Conservation (phyloP, 805 yeast species). For the Schizosaccharomyces lindneri region DNA sequence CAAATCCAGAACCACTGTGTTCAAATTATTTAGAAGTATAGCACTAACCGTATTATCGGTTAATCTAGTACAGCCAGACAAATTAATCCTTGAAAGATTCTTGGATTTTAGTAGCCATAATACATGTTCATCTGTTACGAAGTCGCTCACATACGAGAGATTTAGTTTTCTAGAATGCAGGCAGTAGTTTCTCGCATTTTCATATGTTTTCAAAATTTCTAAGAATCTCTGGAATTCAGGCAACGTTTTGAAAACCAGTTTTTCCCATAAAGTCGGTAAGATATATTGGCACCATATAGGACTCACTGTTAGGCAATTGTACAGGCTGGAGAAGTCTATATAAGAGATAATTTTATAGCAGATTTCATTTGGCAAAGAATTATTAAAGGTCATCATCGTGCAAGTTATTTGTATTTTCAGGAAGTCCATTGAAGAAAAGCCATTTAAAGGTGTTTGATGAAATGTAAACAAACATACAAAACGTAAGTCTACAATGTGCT, state of each 20-base stretch:
- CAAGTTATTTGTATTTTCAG: no score
- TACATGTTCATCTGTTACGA: background rate
- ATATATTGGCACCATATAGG: background rate
- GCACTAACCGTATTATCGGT: background rate
- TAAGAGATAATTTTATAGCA: background rate
- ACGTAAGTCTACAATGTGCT: no score
- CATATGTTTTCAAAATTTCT: background rate
- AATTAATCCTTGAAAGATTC: background rate
- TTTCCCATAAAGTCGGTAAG: background rate
- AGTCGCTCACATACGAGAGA: background rate
- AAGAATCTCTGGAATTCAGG: background rate
- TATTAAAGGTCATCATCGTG: no score
- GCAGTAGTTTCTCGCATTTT: background rate
- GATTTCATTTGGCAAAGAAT: background rate
- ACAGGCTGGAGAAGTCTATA: background rate
- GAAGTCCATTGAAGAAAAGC: no score
- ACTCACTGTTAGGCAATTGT: background rate
- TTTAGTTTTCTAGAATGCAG: background rate
- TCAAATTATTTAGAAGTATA: background rate
- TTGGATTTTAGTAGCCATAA: background rate
- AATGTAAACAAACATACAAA: no score
- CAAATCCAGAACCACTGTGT: background rate
- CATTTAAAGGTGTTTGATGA: no score
- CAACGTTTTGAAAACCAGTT: background rate
- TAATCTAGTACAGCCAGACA: background rate